Evolutionary conservation across 148 eudicot genomes (phyloP).

Genomic region (Amaranthus hypochondriacus): DNA sequence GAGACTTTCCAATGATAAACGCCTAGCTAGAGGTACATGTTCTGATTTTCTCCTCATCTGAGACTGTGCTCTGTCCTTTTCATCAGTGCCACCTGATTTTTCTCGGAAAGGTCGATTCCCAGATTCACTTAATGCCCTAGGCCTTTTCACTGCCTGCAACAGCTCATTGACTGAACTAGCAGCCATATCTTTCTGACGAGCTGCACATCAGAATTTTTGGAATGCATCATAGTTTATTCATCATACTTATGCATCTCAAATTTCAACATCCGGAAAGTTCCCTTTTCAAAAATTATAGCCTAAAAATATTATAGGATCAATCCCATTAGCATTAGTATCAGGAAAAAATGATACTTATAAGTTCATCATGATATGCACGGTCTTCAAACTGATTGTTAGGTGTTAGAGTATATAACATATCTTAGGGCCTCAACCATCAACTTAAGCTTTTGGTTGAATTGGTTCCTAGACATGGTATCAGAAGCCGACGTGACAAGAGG

Average conservation of each 20-base stretch:
- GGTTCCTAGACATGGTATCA: too few relatives aligned
- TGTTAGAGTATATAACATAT: too few relatives aligned
- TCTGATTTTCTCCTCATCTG: conserved; percentile 46
- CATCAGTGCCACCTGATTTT: conserved; percentile 43
- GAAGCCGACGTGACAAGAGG: too few relatives aligned
- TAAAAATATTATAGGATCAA: not conserved
- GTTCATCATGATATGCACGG: not conserved
- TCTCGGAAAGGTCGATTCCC: conserved; percentile 54
- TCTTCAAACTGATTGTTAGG: not conserved
- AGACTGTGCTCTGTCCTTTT: conserved; percentile 32
- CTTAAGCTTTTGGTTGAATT: too few relatives aligned
- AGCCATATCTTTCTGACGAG: conserved; percentile 94
- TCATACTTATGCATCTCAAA: not conserved
- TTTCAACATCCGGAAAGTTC: not conserved
- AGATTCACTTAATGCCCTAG: conserved; percentile 80
- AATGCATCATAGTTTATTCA: conserved; percentile 9
- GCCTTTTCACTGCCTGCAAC: conserved; percentile 79
- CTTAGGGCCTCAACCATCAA: too few relatives aligned
- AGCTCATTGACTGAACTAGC: conserved; percentile 74
- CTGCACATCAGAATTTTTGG: conserved; percentile 27
- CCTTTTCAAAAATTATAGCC: not conserved
- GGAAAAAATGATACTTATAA: not conserved
- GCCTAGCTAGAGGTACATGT: conserved; percentile 39
- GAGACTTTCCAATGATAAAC: conserved; percentile 67
- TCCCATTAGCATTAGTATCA: not conserved